Evolutionary conservation across 805 yeast genomes (phyloP).

Genomic region (Torulaspora franciscae): DNA sequence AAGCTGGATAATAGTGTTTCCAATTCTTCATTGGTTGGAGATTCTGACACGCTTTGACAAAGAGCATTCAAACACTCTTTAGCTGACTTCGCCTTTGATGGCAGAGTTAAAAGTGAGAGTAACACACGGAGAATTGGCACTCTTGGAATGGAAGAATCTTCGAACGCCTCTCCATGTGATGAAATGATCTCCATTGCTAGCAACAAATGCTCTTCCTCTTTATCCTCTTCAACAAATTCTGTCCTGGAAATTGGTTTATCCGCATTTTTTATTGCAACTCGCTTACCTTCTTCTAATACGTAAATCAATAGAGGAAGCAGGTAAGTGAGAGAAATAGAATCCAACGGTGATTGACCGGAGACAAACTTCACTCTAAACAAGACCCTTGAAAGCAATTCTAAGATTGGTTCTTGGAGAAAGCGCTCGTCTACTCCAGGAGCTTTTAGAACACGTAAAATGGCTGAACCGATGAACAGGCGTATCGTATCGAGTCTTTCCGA

Average conservation of each 20-base stretch:
- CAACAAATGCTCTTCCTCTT: slow-evolving; percentile 81
- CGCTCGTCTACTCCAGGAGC: slow-evolving; percentile 44
- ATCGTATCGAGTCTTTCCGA: slow-evolving; percentile 49
- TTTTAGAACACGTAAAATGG: slow-evolving; percentile 56
- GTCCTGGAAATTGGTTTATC: slow-evolving; percentile 50
- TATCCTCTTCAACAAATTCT: slow-evolving; percentile 75
- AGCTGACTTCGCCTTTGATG: slow-evolving; percentile 73
- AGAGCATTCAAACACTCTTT: slow-evolving; percentile 78
- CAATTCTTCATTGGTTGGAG: slow-evolving; percentile 54
- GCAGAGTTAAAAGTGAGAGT: slow-evolving; percentile 61
- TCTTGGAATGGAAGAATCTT: slow-evolving; percentile 65
- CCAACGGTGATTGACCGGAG: slow-evolving; percentile 68
- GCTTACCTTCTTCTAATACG: slow-evolving; percentile 63
- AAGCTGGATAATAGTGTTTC: slow-evolving; percentile 50
- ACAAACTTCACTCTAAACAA: slow-evolving; percentile 71
- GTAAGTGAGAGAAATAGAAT: slow-evolving; percentile 63
- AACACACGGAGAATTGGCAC: slow-evolving; percentile 55
- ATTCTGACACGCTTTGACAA: slow-evolving; percentile 69
- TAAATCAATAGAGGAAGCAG: slow-evolving; percentile 67
- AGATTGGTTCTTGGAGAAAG: slow-evolving; percentile 47
- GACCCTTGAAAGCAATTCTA: slow-evolving; percentile 55
- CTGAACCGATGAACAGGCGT: slow-evolving; percentile 58
- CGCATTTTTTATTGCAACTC: slow-evolving; percentile 48
- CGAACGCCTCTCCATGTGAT: slow-evolving; percentile 63
- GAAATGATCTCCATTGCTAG: slow-evolving; percentile 72